Evolutionary conservation across 2,329 filamentous ascomycete species (phyloP).

Genomic region (Cercospora janseana): DNA sequence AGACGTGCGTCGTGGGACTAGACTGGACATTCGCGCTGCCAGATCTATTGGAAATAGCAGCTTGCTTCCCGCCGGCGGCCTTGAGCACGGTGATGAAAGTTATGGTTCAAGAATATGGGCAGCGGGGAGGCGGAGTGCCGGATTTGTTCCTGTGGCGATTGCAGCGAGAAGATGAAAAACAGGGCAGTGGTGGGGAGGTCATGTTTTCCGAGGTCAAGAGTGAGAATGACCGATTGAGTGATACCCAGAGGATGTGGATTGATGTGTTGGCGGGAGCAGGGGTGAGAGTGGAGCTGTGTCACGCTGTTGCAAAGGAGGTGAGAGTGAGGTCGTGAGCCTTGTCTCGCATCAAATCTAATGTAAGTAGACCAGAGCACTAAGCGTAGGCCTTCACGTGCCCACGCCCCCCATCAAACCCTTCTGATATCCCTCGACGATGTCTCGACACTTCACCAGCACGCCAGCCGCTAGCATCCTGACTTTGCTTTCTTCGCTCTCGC

Average conservation of each 20-base stretch:
- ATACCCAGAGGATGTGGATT: constrained; percentile 96
- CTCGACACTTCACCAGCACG: constrained; percentile 72
- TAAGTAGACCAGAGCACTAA: background rate
- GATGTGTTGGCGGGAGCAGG: constrained; percentile 85
- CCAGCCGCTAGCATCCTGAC: constrained; percentile 76
- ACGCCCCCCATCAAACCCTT: constrained; percentile 58
- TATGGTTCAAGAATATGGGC: constrained; percentile 89
- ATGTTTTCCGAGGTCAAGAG: constrained; percentile 52
- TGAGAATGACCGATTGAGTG: constrained; percentile 85
- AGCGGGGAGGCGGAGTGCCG: constrained; percentile 81
- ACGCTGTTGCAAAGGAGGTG: constrained; percentile 60
- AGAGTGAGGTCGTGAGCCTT: constrained; percentile 4
- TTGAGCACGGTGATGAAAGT: constrained; percentile 86
- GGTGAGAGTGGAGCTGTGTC: constrained; percentile 77
- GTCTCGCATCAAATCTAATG: too few species aligned
- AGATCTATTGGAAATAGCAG: constrained; percentile 75
- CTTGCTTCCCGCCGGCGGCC: constrained; percentile 75
- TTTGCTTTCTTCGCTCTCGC: constrained; percentile 74
- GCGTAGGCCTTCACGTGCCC: background rate
- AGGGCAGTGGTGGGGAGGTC: constrained; percentile 34
- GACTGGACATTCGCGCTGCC: constrained; percentile 82
- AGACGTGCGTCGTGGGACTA: constrained; percentile 85
- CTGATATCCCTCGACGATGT: constrained; percentile 80
- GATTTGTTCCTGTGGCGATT: constrained; percentile 86
- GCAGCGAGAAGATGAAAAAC: constrained; percentile 25